Conservation (phyloP, 2,329 filamentous ascomycete genomes). For the Xylaria sp. region DNA sequence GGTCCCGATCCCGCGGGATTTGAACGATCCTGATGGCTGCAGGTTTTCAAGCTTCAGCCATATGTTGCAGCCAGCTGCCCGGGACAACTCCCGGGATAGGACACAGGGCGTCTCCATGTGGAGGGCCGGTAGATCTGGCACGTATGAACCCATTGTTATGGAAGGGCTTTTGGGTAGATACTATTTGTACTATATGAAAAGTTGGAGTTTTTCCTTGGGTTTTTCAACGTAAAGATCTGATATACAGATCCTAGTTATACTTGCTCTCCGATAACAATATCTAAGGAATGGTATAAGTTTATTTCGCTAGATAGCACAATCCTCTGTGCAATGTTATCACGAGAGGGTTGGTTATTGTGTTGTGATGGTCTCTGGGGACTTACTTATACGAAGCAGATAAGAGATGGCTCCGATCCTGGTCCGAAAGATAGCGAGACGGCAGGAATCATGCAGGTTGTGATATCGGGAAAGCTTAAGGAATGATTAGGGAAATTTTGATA, state of each 20-base stretch:
- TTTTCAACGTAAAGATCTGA: neutral
- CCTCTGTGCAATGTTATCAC: neutral
- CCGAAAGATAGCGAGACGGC: neutral
- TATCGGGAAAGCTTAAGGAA: neutral
- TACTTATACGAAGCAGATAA: neutral
- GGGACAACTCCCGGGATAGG: constrained; percentile 69
- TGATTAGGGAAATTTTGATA: neutral
- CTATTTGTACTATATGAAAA: neutral
- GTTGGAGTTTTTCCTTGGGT: too few relatives aligned
- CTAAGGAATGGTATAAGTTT: neutral
- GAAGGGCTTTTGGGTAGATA: neutral
- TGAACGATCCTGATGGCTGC: constrained; percentile 86
- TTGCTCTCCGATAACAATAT: neutral
- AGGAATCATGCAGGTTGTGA: neutral
- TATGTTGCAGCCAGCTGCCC: constrained; percentile 76
- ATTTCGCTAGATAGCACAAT: neutral
- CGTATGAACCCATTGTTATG: constrained; percentile 41
- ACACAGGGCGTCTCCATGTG: constrained; percentile 77
- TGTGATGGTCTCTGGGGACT: neutral
- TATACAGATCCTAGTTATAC: neutral
- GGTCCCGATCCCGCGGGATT: constrained; percentile 78
- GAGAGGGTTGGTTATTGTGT: neutral
- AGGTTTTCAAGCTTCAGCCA: constrained; percentile 86
- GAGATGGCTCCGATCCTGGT: neutral
- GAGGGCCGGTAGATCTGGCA: constrained; percentile 52